Conservation (phyloP, 257 asterid species). For the Misopates orontium region DNA sequence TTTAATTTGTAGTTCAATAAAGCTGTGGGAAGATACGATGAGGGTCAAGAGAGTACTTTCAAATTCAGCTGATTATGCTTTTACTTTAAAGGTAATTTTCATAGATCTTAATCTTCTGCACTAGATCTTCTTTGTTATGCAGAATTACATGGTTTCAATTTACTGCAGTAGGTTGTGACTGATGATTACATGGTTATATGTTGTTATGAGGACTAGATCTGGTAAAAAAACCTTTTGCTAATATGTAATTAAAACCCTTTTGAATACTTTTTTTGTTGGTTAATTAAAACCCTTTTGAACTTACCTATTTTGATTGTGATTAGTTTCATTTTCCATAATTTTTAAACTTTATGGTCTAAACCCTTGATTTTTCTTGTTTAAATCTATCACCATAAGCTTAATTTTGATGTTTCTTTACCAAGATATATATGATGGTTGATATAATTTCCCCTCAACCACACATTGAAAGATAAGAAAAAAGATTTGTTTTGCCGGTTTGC, state of each 20-base stretch:
- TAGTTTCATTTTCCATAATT: neutral
- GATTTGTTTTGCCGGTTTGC: neutral
- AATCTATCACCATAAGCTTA: too few relatives aligned
- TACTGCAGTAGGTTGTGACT: neutral
- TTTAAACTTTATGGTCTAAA: too few relatives aligned
- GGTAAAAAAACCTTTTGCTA: too few relatives aligned
- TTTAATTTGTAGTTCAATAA: slow-evolving; percentile 62
- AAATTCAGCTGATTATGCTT: neutral
- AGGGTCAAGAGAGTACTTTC: slow-evolving; percentile 28
- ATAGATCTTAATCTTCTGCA: neutral
- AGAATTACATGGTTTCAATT: neutral
- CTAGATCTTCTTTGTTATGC: neutral
- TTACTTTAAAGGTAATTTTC: slow-evolving; percentile 14
- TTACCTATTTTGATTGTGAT: neutral
- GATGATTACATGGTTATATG: neutral
- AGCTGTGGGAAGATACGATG: slow-evolving; percentile 79
- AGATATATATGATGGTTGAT: neutral
- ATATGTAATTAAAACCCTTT: too few relatives aligned
- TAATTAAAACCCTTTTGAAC: too few relatives aligned
- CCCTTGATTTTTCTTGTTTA: too few relatives aligned
- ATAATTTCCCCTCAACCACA: slow-evolving; percentile 26
- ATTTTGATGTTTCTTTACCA: too few relatives aligned
- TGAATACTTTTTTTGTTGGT: too few relatives aligned
- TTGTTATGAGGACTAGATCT: slow-evolving; percentile 24
- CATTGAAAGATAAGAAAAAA: slow-evolving; percentile 24